phyloP scores from a whole-genome alignment of 768 basidiomycete species.

The Agaricus sinodeliciosus region DNA sequence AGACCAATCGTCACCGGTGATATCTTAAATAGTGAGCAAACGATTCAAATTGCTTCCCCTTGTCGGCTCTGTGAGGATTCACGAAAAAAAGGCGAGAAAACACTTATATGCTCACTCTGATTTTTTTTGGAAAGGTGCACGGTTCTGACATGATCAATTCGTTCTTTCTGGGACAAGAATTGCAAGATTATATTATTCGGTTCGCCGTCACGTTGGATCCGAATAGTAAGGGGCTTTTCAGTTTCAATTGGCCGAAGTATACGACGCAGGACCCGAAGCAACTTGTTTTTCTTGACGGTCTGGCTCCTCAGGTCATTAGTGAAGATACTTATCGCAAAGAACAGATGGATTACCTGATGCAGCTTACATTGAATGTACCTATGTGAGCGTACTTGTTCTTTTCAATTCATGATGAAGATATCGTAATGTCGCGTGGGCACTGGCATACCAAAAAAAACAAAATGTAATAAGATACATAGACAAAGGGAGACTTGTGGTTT shows the following conservation, averaged over 20 bases:
- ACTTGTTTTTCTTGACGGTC: conserved; percentile 32
- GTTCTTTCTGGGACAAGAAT: conserved; percentile 28
- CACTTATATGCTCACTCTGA: not conserved
- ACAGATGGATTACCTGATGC: conserved; percentile 28
- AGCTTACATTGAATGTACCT: conserved; percentile 24
- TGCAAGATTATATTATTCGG: conserved; percentile 37
- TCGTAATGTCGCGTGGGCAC: too few relatives aligned
- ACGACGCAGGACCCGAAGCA: conserved; percentile 22
- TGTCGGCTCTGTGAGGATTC: conserved; percentile 36
- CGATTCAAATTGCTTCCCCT: conserved; percentile 33
- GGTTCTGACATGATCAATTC: conserved; percentile 28
- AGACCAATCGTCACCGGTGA: not conserved
- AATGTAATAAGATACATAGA: too few relatives aligned
- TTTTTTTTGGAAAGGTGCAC: conserved; percentile 26
- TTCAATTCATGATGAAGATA: too few relatives aligned
- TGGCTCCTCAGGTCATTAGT: conserved; percentile 22
- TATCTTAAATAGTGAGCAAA: conserved; percentile 31
- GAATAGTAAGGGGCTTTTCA: conserved; percentile 3
- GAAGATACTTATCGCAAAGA: conserved; percentile 34
- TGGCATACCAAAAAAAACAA: too few relatives aligned
- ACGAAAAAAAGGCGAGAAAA: not conserved
- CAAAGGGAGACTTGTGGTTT: too few relatives aligned
- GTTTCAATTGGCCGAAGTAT: conserved; percentile 23
- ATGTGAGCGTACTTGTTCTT: conserved; percentile 13
- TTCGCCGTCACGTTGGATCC: conserved; percentile 29